Evolutionary conservation across 257 asterid species (phyloP).

Genomic region (Plectranthus barbatus): DNA sequence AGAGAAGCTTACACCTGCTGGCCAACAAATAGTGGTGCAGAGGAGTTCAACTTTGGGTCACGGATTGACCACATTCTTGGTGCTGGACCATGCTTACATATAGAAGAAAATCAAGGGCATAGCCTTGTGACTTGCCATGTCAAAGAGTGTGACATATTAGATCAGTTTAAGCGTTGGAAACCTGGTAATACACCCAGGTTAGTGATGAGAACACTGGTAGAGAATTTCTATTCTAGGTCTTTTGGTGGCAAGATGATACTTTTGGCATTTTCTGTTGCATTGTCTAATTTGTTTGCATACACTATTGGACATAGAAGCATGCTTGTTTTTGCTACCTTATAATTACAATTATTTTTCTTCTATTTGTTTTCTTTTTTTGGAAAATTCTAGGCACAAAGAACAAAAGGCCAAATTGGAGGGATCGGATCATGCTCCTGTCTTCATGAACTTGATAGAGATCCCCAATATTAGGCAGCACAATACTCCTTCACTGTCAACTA

Average conservation of each 20-base stretch:
- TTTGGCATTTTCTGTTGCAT: slow-evolving; percentile 4
- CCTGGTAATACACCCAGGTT: slow-evolving; percentile 76
- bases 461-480: slow-evolving; percentile 52
- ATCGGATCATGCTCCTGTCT: slow-evolving; percentile 94
- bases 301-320: background rate
- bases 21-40: slow-evolving; percentile 92
- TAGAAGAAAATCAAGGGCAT: slow-evolving; percentile 49
- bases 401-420: slow-evolving; percentile 70
- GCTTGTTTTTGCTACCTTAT: slow-evolving; percentile 1
- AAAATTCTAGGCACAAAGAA: slow-evolving; percentile 22
- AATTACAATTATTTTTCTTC: background rate
- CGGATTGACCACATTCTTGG: slow-evolving; percentile 92
- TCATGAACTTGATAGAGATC: slow-evolving; percentile 44
- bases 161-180: slow-evolving; percentile 87
- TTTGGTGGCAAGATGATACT: slow-evolving; percentile 8
- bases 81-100: slow-evolving; percentile 81
- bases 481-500: slow-evolving; percentile 74
- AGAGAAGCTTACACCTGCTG: slow-evolving; percentile 90
- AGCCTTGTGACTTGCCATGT: slow-evolving; percentile 68
- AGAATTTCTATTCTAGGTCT: slow-evolving; percentile 4
- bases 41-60: slow-evolving; percentile 84
- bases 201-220: slow-evolving; percentile 9
- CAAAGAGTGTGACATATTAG: slow-evolving; percentile 70
- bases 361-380: background rate
- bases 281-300: background rate